phyloP scores from a whole-genome alignment of 495 filamentous ascomycete genomes.

The Penicillium pancosmium region DNA sequence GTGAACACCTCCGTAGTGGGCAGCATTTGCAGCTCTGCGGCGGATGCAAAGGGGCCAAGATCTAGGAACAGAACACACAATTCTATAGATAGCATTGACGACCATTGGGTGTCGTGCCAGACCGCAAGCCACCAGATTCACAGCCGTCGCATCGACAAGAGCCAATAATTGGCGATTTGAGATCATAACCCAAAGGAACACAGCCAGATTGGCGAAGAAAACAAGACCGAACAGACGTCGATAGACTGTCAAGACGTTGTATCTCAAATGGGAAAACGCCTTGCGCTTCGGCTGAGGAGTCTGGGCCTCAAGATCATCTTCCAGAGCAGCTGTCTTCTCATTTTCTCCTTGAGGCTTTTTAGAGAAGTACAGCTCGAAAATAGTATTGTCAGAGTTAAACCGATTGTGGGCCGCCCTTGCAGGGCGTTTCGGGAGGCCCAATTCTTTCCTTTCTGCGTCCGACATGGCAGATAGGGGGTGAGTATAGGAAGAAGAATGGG shows the following conservation, averaged over 20 bases:
- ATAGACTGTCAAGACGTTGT: constrained; percentile 38
- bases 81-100: constrained; percentile 64
- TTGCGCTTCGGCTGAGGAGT: constrained; percentile 13
- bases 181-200: constrained; percentile 37
- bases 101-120: constrained; percentile 69
- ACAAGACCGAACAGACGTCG: constrained; percentile 48
- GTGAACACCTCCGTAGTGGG: constrained; percentile 71
- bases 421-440: constrained; percentile 14
- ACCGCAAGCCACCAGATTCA: constrained; percentile 45
- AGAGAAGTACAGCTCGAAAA: constrained; percentile 7
- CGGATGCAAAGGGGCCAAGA: constrained; percentile 61
- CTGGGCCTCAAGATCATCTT: constrained; percentile 18
- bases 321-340: background rate
- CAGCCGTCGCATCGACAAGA: constrained; percentile 41
- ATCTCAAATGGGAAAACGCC: constrained; percentile 24
- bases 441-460: constrained; percentile 17
- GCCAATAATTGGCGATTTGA: constrained; percentile 20
- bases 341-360: constrained; percentile 4
- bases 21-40: constrained; percentile 63
- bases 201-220: constrained; percentile 45
- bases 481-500: constrained; percentile 3
- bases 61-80: constrained; percentile 55
- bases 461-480: constrained; percentile 12
- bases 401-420: constrained; percentile 10
- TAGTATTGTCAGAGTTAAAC: constrained; percentile 1